These are phyloP conservation scores for Colletotrichum theobromicola DNA, from an alignment of 2,329 filamentous ascomycete species.

Conservation along the genomic window DNA sequence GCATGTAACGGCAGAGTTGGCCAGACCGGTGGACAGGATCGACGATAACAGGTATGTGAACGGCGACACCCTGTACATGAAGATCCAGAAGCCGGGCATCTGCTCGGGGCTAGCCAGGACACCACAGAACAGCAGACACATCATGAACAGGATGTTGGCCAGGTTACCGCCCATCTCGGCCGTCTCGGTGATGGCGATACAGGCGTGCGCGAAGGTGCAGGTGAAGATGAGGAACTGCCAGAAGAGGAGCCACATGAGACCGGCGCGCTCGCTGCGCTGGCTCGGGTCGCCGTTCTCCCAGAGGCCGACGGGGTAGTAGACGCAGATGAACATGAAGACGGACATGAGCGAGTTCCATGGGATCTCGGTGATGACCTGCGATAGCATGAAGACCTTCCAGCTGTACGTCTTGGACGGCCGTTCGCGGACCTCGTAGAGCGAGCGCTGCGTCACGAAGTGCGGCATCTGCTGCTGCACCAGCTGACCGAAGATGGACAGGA, in stretches of 20 bases:
- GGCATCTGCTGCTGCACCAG: constrained; percentile 68
- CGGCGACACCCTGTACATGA: constrained; percentile 72
- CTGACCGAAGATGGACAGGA: constrained; percentile 68
- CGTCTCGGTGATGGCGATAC: constrained; percentile 68
- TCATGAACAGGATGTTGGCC: constrained; percentile 61
- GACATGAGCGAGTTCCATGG: constrained; percentile 69
- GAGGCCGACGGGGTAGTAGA: constrained; percentile 73
- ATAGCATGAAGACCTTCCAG: constrained; percentile 70
- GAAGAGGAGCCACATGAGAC: constrained; percentile 67
- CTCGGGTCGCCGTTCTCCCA: constrained; percentile 61
- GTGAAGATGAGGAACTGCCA: constrained; percentile 70
- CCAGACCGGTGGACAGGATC: constrained; percentile 48
- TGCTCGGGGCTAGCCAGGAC: constrained; percentile 62
- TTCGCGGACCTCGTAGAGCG: constrained; percentile 71
- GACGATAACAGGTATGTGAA: constrained; percentile 72
- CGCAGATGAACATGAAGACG: constrained; percentile 66
- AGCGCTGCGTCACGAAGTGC: constrained; percentile 68
- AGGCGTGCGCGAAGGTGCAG: constrained; percentile 69
- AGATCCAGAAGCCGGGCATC: constrained; percentile 73
- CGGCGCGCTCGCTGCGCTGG: constrained; percentile 55
- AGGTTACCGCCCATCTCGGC: constrained; percentile 70
- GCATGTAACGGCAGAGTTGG: constrained; percentile 26
- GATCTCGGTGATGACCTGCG: constrained; percentile 70
- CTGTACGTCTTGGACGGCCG: constrained; percentile 68
- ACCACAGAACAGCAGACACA: constrained; percentile 62